Percentiles rank a stretch among this genome's conserved stretches.
Evolutionary conservation across 139 green algal species (phyloP).

Genomic region (Micromonas commoda): DNA sequence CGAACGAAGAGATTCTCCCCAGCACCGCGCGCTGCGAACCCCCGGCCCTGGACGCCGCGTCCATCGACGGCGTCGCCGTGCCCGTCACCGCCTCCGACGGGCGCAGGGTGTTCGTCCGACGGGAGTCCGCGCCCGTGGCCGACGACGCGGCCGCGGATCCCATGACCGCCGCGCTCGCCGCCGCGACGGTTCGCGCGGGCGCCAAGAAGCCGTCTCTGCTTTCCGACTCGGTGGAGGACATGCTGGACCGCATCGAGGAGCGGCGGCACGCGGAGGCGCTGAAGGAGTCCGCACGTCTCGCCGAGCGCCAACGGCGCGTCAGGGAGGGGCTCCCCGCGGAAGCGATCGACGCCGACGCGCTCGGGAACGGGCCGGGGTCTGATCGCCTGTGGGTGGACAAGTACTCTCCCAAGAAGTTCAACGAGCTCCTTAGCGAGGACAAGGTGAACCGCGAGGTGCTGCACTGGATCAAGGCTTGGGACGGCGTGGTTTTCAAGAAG

Average conservation of each 20-base stretch:
- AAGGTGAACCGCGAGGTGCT: conserved; percentile 66
- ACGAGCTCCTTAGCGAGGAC: conserved; percentile 80
- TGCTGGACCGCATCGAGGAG: not conserved
- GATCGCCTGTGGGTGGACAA: conserved; percentile 79
- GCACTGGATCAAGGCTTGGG: conserved; percentile 25
- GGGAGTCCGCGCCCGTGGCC: not conserved
- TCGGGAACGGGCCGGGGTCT: not conserved
- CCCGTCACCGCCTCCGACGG: not conserved
- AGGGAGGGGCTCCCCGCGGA: no score
- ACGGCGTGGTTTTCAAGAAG: conserved; percentile 13
- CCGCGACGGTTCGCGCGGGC: not conserved
- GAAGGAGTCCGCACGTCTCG: not conserved
- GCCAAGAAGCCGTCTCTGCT: not conserved
- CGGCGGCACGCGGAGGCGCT: not conserved
- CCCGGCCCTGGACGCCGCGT: not conserved
- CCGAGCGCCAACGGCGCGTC: not conserved
- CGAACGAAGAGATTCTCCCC: not conserved
- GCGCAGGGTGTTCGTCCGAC: not conserved
- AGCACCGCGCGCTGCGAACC: not conserved
- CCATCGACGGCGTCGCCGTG: not conserved
- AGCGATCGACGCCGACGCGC: not conserved
- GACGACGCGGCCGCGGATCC: not conserved
- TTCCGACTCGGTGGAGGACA: conserved; percentile 3
- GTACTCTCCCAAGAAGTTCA: conserved; percentile 72
- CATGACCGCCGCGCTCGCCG: not conserved